A percentile compares a stretch with the other conserved stretches of the same genome.
phyloP scores from a whole-genome alignment of 352 stramenopile genomes.

The Nothophytophthora sp. region DNA sequence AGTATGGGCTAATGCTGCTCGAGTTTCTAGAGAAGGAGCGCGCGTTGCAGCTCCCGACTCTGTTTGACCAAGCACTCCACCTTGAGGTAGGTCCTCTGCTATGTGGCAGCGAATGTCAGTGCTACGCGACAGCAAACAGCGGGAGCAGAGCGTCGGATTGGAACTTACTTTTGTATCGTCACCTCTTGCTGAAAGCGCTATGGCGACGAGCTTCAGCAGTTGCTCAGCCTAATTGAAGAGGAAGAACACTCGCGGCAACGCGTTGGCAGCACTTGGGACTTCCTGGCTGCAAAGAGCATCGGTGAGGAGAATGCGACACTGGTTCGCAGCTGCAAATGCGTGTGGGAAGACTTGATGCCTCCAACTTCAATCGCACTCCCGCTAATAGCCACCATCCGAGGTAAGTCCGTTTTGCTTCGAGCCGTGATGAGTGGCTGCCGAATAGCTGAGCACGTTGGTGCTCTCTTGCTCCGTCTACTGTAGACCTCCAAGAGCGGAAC shows the following conservation, averaged over 20 bases:
- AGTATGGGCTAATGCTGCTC: slow-evolving; percentile 29
- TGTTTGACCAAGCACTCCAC: slow-evolving; percentile 21
- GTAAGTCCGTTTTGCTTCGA: background rate
- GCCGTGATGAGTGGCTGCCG: no score
- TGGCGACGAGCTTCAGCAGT: slow-evolving; percentile 23
- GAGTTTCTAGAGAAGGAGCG: slow-evolving; percentile 22
- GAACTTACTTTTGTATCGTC: background rate
- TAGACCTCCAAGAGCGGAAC: background rate
- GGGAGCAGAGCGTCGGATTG: no score
- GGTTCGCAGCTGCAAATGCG: slow-evolving; percentile 6
- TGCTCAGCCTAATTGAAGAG: slow-evolving; percentile 33
- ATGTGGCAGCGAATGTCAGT: background rate
- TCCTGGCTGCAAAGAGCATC: slow-evolving; percentile 14
- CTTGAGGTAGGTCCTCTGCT: slow-evolving; percentile 23
- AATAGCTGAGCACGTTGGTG: background rate
- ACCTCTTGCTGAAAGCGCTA: slow-evolving; percentile 11
- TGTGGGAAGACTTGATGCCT: slow-evolving; percentile 21
- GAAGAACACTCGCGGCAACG: slow-evolving; percentile 25
- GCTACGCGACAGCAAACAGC: no score
- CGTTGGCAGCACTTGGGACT: slow-evolving; percentile 16
- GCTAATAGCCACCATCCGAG: slow-evolving; percentile 17
- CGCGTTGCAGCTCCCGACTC: slow-evolving; percentile 1
- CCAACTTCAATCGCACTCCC: slow-evolving; percentile 4
- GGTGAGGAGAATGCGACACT: slow-evolving; percentile 10
- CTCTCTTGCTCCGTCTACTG: background rate